Base-by-base conservation (phyloP, 495 filamentous ascomycete genomes). In the Evernia prunastri region DNA sequence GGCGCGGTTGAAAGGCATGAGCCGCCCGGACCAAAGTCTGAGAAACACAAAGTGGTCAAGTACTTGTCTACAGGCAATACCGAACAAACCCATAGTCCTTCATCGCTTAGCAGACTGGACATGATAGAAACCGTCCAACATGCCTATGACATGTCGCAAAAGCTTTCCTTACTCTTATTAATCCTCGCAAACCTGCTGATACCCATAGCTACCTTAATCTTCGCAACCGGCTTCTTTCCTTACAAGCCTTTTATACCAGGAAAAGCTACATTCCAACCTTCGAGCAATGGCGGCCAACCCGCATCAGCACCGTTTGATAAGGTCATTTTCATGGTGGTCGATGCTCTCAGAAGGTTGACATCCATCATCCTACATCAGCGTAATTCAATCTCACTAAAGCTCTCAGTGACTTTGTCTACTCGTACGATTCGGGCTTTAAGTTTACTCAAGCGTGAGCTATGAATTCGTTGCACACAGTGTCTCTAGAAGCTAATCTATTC, bases 321-420 rank as follows among this genome's bases (percentile, higher is more conserved):
- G 68, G 79, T 97, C 58, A 80, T 99, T 58, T 96, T 99, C 74
- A 97, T 99, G 93, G 94, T 99, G 12, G 84, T 99, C 12, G 94
- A 99, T 82, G 92, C 94, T 40, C 76, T 97, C 69, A 80, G 92
- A 72, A 96, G 91, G 91, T 96, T 80, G 40, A 70, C 65, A 33
- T 64, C 59, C 25, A 56, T 31, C 25, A 56, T 31, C 56, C 13
- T 61, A 60, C 27, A 56, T 56, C 31, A 51, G 53, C 39, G 37
- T 31, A 54, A 11, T 18, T 42, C 36, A 33, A 72, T 74, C 59
- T 71, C 29, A 13, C 53, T 40, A 56, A 66, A 51, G 5, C 56
- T 51, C 12, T 63, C 65, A 96, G 92, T 78, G 94, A 99, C 71
- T 99, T 99, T 79, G 94, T 99, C 40, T 99, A 87, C 74, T 86